Evolutionary conservation across 768 basidiomycete genomes (phyloP).

Genomic region (Psilocybe tampanensis): DNA sequence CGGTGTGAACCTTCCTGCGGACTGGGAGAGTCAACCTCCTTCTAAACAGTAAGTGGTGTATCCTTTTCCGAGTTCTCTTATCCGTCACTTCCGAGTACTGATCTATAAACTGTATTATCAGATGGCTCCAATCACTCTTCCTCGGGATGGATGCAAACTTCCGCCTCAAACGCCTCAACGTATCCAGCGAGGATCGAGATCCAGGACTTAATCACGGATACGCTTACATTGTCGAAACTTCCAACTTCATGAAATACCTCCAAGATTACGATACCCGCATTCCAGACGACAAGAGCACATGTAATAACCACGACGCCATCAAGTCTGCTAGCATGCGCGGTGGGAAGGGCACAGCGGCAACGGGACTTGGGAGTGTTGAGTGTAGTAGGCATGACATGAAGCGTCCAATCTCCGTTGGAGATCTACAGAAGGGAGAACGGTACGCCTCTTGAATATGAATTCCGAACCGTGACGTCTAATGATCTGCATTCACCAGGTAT

Average conservation of each 20-base stretch:
- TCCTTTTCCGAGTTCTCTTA: not conserved
- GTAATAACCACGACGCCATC: constrained; percentile 24
- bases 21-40: constrained; percentile 14
- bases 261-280: constrained; percentile 14
- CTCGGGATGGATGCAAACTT: constrained; percentile 35
- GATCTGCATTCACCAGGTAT: constrained; percentile 18
- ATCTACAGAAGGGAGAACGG: constrained; percentile 37
- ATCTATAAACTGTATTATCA: constrained; percentile 8
- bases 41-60: constrained; percentile 12
- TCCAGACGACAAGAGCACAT: constrained; percentile 22
- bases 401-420: constrained; percentile 26
- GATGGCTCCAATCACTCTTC: constrained; percentile 32
- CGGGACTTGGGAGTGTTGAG: constrained; percentile 28
- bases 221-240: constrained; percentile 29
- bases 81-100: not conserved
- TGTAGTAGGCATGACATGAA: constrained; percentile 35
- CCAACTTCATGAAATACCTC: constrained; percentile 17
- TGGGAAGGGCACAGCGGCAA: constrained; percentile 23
- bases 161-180: constrained; percentile 25
- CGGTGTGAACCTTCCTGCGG: constrained; percentile 20
- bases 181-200: constrained; percentile 26
- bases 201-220: constrained; percentile 28
- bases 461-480: not conserved
- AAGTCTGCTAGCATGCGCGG: constrained; percentile 22
- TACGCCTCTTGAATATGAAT: constrained; percentile 5